phyloP scores from a whole-genome alignment of 2,329 filamentous ascomycete species.

The Diaporthe vaccinii region DNA sequence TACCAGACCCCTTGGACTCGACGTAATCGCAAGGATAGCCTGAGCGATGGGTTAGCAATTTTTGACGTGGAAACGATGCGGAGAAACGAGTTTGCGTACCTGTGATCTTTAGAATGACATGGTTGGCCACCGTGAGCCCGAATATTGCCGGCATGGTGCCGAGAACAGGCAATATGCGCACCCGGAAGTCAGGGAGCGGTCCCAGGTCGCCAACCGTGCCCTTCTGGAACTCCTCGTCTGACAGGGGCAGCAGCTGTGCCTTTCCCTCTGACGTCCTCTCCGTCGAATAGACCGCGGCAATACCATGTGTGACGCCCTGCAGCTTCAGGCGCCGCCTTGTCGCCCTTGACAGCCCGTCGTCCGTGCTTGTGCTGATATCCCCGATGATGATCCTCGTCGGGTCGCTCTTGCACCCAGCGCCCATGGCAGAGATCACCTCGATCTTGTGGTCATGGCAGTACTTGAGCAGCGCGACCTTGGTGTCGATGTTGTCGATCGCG shows the following conservation, averaged over 20 bases:
- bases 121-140: conserved; percentile 91
- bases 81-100: conserved; percentile 48
- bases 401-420: conserved; percentile 92
- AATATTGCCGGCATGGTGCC: conserved; percentile 99
- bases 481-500: conserved; percentile 98
- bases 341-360: conserved; percentile 88
- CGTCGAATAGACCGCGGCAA: conserved; percentile 92
- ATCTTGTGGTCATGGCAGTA: conserved; percentile 86
- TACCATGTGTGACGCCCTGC: conserved; percentile 84
- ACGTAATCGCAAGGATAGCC: conserved; percentile 91
- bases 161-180: conserved; percentile 93
- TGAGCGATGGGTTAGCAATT: conserved; percentile 24
- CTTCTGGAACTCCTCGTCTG: conserved; percentile 89
- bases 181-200: conserved; percentile 91
- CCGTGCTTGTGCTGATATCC: conserved; percentile 88
- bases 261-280: conserved; percentile 93
- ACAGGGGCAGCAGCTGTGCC: conserved; percentile 86
- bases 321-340: conserved; percentile 85
- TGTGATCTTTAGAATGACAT: conserved; percentile 85
- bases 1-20: conserved; percentile 84
- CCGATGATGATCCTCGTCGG: conserved; percentile 88
- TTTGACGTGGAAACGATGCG: background rate
- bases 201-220: conserved; percentile 89
- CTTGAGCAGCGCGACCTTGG: conserved; percentile 90
- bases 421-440: conserved; percentile 94